Base-by-base conservation (phyloP, 768 basidiomycete genomes). In the Rubroboletus satanas region DNA sequence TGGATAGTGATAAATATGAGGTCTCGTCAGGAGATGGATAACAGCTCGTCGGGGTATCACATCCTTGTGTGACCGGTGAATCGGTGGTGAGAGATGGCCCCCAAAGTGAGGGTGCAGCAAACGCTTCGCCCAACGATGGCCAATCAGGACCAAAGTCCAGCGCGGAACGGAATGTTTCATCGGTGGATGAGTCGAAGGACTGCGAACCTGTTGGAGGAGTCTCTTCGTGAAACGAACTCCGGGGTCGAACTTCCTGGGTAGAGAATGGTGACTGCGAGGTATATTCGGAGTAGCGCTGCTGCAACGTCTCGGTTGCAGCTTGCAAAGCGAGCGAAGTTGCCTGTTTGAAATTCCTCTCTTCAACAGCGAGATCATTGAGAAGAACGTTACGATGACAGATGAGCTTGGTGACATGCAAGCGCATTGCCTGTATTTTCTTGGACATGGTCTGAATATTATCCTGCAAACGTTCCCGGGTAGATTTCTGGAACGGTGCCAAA, bases 401-500 rank as follows among this genome's bases (percentile, higher is more conserved):
- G 32, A 89, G 73, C 64, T 83, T 87, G 60, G 83, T 82, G 45
- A 90, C 73, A n/a, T 90, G 83, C 49, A 96, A 73, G 45, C 92
- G 83, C 45, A 84, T 73, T 57, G 79, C 76, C 62, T 80, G 81
- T 46, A 98, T 73, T 38, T 81, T 79, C 64, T 81, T 85, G 8
- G 87, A 82, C 12, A 87, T 74, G 17, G 71, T 74, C 60, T 84
- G 83, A 17, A 94, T 74, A 3, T 84, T 77, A 23, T 72, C 62
- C 23, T 81, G 73, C 28, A 99, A 78, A 43, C 85, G 81, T 57
- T 92, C 89, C 45, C 94, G 83, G 4, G 94, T 94, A 9, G 85
- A 76, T 45, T 83, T 83, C 64, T 87, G 90, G 70, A 98, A 95
- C 4, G 97, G 95, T 15, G 91, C 88, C 37, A 98, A 77, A 41